Evolutionary conservation across 768 basidiomycete species (phyloP), one percentile per base, ranked within the genome.

Genomic region (Coprinellus micaceus): DNA sequence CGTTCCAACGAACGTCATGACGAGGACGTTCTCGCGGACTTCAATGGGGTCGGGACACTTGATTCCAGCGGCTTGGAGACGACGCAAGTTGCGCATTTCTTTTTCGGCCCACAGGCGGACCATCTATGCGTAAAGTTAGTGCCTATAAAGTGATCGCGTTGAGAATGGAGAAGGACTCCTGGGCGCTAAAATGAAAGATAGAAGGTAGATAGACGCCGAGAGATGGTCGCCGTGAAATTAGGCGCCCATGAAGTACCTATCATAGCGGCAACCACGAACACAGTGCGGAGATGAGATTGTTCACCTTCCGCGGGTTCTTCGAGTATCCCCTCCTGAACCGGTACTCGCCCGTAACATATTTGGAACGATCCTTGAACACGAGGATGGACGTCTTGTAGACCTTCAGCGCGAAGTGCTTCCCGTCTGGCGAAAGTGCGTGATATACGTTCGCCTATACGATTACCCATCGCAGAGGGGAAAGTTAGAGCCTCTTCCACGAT

Each of bases 341-440:
- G 69, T 89, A 86, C 69, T 98, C 96, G 50, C 97, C 97, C 0
- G 89, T 86, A 39, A 98, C 94, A 69, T 99, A 99, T 56, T 89
- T 88, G 64, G 95, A 92, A n/a, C 97, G 85, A 61, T 98, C 93
- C 70, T 98, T 96, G 80, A 99, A 99, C 9, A 94, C 80, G 9
- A 99, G 84, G 60, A 99, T 98, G 24, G 94, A 97, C 1, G 97
- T 99, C 69, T 98, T 97, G 78, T 95, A 99, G 58, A 99, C 94
- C 70, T 99, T 99, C 58, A 98, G 81, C 0, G 97, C 97, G 41
- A 97, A 76, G 65, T 96, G 91, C 1, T 64, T 63, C 28, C 69
- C 67, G 30, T 74, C 74, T 2, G 79, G 75, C 0, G 79, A 77
- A 33, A 89, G 66, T 1, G 94, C 94, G 66, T 98, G 94, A 68